Evolutionary conservation across 2,329 filamentous ascomycete genomes (phyloP).

Genomic region (Sarocladiaceae sp.): DNA sequence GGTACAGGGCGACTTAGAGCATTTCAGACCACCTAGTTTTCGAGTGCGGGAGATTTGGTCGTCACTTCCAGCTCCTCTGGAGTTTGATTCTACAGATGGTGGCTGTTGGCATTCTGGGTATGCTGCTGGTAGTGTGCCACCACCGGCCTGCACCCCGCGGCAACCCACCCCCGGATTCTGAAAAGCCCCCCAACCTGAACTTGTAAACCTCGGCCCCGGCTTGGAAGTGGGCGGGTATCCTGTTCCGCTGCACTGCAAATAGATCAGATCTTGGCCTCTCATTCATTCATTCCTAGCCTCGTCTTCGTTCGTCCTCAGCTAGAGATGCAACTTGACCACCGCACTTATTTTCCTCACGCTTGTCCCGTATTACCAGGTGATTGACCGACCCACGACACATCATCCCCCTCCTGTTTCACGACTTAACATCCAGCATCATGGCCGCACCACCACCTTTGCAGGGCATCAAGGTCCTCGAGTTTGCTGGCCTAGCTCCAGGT

Average conservation of each 20-base stretch:
- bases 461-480: slow-evolving; percentile 52
- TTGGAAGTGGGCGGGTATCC: not conserved
- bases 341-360: too few species aligned
- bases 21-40: too few species aligned
- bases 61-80: too few species aligned
- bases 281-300: not conserved
- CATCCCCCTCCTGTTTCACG: too few species aligned
- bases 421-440: too few species aligned
- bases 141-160: not conserved
- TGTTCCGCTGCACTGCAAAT: too few species aligned
- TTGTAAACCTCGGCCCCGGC: slow-evolving; percentile 7
- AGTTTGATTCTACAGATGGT: too few species aligned
- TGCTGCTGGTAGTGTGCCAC: slow-evolving; percentile 1
- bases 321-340: not conserved
- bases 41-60: too few species aligned
- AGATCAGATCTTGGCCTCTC: not conserved
- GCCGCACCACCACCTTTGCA: slow-evolving; percentile 30
- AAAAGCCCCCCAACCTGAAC: not conserved
- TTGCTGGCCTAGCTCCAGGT: slow-evolving; percentile 59
- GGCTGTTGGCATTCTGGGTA: not conserved
- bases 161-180: not conserved
- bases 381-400: too few species aligned
- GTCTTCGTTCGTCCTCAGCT: slow-evolving; percentile 23
- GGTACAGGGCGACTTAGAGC: too few species aligned
- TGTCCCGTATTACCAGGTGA: too few species aligned